phyloP scores from a whole-genome alignment of 1,284 basidiomycete genomes.

The Tetrapyrgos nigripes region DNA sequence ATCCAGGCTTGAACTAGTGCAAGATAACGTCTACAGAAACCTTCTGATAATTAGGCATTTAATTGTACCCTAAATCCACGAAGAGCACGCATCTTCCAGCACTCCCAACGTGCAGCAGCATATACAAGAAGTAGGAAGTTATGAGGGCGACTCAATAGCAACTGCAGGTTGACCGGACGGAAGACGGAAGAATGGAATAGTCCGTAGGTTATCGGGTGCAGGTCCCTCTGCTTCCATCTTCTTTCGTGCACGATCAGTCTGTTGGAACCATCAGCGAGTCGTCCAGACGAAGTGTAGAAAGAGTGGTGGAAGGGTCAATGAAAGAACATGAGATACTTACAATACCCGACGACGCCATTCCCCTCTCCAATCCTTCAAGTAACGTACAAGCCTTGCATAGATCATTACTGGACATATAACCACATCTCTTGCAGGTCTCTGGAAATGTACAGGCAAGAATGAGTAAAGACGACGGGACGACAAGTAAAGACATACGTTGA shows the following conservation, averaged over 20 bases:
- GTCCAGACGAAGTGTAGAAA: too few relatives aligned
- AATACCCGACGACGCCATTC: constrained; percentile 69
- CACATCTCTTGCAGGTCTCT: constrained; percentile 91
- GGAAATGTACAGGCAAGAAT: constrained; percentile 9
- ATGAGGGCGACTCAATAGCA: not conserved
- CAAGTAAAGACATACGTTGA: constrained; percentile 64
- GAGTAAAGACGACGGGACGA: not conserved
- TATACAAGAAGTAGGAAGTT: too few relatives aligned
- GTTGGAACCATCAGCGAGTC: constrained; percentile 11
- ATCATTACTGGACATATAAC: constrained; percentile 92
- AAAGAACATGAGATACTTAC: constrained; percentile 54
- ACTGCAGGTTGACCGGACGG: constrained; percentile 38
- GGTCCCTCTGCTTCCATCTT: constrained; percentile 66
- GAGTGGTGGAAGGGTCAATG: not conserved
- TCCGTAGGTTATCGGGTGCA: constrained; percentile 58
- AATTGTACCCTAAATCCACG: too few relatives aligned
- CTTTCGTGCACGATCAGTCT: constrained; percentile 73
- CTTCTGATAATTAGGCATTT: too few relatives aligned
- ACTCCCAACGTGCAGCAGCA: too few relatives aligned
- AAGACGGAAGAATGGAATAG: constrained; percentile 67
- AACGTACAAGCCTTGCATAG: constrained; percentile 94
- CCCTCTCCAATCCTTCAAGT: constrained; percentile 89
- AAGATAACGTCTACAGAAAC: too few relatives aligned
- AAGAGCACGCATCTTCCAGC: too few relatives aligned
- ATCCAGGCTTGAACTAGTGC: too few relatives aligned